Conservation (phyloP, 805 yeast genomes). For the Ogataea trehalophila region DNA sequence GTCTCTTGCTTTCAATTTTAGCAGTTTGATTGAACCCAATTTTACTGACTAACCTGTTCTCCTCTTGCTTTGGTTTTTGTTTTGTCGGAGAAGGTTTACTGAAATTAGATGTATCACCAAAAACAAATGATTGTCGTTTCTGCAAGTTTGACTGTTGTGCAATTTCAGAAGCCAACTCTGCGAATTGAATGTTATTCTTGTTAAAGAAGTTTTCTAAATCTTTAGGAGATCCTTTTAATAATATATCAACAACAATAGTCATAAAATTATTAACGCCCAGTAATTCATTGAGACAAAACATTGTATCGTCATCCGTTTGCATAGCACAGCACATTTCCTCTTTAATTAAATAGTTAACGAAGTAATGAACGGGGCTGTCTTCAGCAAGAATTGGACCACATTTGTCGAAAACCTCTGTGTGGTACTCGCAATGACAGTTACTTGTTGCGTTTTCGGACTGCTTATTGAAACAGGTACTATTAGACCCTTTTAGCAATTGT, state of each 20-base stretch:
- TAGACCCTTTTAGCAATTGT: background rate
- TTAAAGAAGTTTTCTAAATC: constrained; percentile 3
- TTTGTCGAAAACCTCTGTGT: constrained; percentile 8
- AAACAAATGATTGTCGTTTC: too few species aligned
- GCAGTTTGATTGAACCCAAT: too few species aligned
- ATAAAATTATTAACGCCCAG: background rate
- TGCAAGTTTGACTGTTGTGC: too few species aligned
- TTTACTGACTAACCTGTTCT: too few species aligned
- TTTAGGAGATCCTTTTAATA: constrained; percentile 3
- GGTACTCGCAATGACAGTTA: constrained; percentile 7
- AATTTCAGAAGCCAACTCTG: too few species aligned
- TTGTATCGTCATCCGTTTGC: background rate
- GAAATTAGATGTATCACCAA: too few species aligned
- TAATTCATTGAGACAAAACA: background rate
- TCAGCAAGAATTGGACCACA: constrained; percentile 8
- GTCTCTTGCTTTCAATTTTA: too few species aligned
- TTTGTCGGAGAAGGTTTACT: too few species aligned
- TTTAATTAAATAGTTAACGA: constrained; percentile 7
- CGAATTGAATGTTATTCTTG: background rate
- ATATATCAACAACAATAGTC: background rate
- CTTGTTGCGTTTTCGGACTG: background rate
- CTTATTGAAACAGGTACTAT: background rate
- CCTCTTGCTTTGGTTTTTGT: too few species aligned
- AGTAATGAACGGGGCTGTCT: constrained; percentile 7
- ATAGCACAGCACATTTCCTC: constrained; percentile 11